A percentile compares a stretch with the other conserved stretches of the same genome.
Evolutionary conservation across 441 rosid genomes (phyloP).

Genomic region (Pelargonium cotyledonis): DNA sequence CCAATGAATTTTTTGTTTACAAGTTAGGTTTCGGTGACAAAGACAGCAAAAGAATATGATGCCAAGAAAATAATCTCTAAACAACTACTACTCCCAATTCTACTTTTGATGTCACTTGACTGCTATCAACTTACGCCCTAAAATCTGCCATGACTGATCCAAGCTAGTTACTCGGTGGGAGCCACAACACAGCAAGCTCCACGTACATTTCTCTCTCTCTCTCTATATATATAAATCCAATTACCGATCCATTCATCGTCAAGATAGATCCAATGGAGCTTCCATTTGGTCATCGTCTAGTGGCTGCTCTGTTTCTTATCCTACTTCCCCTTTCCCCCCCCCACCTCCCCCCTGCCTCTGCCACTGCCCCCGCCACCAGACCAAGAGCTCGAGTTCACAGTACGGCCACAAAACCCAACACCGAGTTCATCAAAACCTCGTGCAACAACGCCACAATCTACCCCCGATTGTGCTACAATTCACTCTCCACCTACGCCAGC

Average conservation of each 20-base stretch:
- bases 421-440: neutral
- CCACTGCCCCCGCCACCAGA: neutral
- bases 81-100: neutral
- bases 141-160: neutral
- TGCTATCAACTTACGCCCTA: neutral
- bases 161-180: neutral
- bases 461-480: neutral
- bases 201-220: neutral
- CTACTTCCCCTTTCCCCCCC: neutral
- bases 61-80: neutral
- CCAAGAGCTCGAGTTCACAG: neutral
- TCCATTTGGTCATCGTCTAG: neutral
- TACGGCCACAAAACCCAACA: neutral
- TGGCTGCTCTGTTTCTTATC: neutral
- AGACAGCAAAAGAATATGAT: too few species aligned
- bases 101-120: neutral
- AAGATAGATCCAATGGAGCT: neutral
- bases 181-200: neutral
- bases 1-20: too few species aligned
- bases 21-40: too few species aligned
- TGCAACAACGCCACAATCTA: neutral
- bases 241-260: neutral
- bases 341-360: neutral
- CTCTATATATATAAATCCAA: neutral
- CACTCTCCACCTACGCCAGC: slow-evolving; percentile 1